Evolutionary conservation across 2,329 filamentous ascomycete species (phyloP).

Genomic region (Geosmithia morbida): DNA sequence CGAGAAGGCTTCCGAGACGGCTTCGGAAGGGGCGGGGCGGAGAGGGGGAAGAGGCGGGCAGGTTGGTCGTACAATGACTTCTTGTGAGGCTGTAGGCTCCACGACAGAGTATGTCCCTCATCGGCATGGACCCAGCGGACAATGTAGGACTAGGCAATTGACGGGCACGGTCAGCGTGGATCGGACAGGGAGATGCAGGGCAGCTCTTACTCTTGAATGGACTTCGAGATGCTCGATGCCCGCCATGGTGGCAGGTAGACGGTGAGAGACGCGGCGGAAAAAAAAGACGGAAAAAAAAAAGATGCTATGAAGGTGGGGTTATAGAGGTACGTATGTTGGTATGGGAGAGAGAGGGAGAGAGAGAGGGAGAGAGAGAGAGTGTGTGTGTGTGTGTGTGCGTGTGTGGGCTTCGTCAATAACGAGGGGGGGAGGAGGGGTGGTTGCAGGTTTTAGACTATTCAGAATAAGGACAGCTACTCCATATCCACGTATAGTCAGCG

Average conservation of each 20-base stretch:
- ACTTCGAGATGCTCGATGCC: conserved; percentile 95
- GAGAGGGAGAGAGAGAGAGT: background rate
- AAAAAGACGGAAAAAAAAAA: too few species aligned
- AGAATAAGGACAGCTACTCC: background rate
- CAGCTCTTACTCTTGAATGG: conserved; percentile 68
- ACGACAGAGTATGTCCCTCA: conserved; percentile 83
- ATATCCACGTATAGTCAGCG: background rate
- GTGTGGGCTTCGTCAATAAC: background rate
- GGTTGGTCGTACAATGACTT: conserved; percentile 63
- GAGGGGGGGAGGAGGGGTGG: background rate
- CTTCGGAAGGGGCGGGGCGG: background rate
- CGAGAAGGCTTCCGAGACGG: too few species aligned
- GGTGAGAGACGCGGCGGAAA: too few species aligned
- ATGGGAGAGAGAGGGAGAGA: background rate
- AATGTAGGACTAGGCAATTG: conserved; percentile 65
- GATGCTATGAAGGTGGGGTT: too few species aligned
- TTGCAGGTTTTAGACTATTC: background rate
- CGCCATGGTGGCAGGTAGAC: conserved; percentile 49
- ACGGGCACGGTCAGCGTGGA: background rate
- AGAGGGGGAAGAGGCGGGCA: conserved; percentile 1
- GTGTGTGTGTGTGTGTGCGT: background rate
- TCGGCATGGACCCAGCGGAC: conserved; percentile 94
- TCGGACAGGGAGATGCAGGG: background rate
- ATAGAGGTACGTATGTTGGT: too few species aligned
- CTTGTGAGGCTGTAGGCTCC: conserved; percentile 95